Percentiles rank a stretch among this genome's conserved stretches.
Evolutionary conservation across 2,329 filamentous ascomycete species (phyloP).

Genomic region (Penicillium sp.): DNA sequence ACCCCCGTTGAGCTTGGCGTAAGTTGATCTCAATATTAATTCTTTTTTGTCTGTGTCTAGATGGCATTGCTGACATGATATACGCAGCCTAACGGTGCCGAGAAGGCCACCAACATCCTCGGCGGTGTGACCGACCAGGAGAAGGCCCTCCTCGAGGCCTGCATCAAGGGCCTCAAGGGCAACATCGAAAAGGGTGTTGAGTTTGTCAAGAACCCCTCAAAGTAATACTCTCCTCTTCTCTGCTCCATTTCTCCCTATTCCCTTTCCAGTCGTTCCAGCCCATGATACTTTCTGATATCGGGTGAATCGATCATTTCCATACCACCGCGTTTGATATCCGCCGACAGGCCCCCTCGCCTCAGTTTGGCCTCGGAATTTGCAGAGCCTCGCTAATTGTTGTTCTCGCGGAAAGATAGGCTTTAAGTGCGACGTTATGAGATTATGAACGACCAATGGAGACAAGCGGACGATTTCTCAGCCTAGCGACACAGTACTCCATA

Average conservation of each 20-base stretch:
- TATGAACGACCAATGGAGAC: constrained; percentile 32
- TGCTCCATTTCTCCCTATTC: constrained; percentile 11
- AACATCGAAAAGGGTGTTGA: constrained; percentile 94
- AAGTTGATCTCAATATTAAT: constrained; percentile 50
- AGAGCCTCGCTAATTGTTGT: constrained; percentile 42
- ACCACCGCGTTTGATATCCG: constrained; percentile 18
- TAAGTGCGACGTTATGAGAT: constrained; percentile 39
- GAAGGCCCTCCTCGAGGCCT: constrained; percentile 79
- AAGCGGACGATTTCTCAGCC: constrained; percentile 22
- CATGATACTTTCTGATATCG: neutral
- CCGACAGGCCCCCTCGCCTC: constrained; percentile 10
- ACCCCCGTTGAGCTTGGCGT: constrained; percentile 94
- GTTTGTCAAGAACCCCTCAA: constrained; percentile 87
- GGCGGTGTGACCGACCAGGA: constrained; percentile 79
- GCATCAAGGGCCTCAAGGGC: constrained; percentile 77
- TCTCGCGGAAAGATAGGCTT: constrained; percentile 50
- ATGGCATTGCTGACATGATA: constrained; percentile 33
- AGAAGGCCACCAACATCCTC: constrained; percentile 83
- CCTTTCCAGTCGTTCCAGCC: constrained; percentile 13
- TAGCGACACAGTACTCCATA: constrained; percentile 16
- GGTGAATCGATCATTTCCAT: constrained; percentile 8
- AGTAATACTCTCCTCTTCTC: constrained; percentile 64
- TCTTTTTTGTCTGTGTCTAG: constrained; percentile 5
- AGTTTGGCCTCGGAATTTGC: constrained; percentile 24
- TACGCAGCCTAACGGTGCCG: constrained; percentile 73